Evolutionary conservation across 768 basidiomycete genomes (phyloP).

Genomic region (Tulasnella sp.): DNA sequence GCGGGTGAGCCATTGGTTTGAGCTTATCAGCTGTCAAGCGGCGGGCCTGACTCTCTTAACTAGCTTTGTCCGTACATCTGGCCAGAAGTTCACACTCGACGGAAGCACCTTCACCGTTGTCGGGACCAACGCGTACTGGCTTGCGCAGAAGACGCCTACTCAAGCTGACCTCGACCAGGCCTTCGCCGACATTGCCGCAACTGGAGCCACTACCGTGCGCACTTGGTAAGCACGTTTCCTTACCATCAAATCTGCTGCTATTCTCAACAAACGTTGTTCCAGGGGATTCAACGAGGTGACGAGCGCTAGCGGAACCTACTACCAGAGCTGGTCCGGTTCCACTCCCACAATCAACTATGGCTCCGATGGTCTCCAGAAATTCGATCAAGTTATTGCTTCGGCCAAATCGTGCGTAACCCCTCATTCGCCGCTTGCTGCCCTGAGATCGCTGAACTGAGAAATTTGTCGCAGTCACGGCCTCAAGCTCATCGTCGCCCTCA

Average conservation of each 20-base stretch:
- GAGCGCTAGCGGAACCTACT: constrained; percentile 46
- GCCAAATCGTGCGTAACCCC: constrained; percentile 45
- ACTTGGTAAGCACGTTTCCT: constrained; percentile 41
- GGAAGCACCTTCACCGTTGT: constrained; percentile 34
- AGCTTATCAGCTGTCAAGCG: constrained; percentile 35
- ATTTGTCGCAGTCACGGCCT: constrained; percentile 42
- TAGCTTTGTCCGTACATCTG: constrained; percentile 46
- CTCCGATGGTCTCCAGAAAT: constrained; percentile 44
- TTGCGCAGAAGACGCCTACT: constrained; percentile 47
- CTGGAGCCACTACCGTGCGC: constrained; percentile 52
- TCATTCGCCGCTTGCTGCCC: not conserved
- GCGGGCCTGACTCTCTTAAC: constrained; percentile 26
- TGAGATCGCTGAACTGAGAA: not conserved
- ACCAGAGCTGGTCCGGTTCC: constrained; percentile 52
- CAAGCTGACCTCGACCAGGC: constrained; percentile 47
- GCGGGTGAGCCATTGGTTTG: constrained; percentile 36
- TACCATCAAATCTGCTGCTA: not conserved
- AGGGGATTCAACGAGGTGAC: constrained; percentile 61
- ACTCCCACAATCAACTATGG: constrained; percentile 54
- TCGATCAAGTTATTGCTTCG: constrained; percentile 50
- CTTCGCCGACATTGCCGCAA: constrained; percentile 48
- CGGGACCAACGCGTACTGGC: constrained; percentile 57
- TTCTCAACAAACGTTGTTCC: not conserved
- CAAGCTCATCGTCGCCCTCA: constrained; percentile 53
- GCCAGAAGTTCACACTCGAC: constrained; percentile 52